phyloP scores from a whole-genome alignment of 1,139 yeast species.

The Magnusiomyces fungicola region DNA sequence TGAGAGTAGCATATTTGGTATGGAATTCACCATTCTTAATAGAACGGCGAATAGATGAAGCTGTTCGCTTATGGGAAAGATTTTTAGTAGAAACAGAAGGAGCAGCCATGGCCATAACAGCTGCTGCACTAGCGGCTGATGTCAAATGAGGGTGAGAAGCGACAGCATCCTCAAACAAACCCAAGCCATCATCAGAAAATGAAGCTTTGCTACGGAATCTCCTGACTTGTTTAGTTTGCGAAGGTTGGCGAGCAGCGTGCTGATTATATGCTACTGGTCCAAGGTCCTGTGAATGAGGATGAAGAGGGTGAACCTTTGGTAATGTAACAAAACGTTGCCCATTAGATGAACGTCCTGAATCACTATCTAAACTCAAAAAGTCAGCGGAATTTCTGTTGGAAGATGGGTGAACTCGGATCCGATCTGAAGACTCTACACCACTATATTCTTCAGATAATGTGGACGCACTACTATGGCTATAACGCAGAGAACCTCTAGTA shows the following conservation, averaged over 20 bases:
- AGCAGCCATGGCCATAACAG: neutral
- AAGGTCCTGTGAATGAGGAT: neutral
- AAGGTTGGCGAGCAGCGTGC: neutral
- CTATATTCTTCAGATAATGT: too few species aligned
- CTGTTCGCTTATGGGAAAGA: slow-evolving; percentile 6
- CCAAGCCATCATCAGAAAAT: neutral
- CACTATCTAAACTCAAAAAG: too few species aligned
- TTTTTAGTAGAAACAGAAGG: neutral
- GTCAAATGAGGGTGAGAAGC: neutral
- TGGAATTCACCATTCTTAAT: slow-evolving; percentile 16
- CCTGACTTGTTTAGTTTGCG: neutral
- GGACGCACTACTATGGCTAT: too few species aligned
- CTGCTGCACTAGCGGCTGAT: neutral
- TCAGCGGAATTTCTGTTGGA: too few species aligned
- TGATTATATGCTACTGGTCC: neutral
- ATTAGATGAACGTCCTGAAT: too few species aligned
- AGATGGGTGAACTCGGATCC: too few species aligned
- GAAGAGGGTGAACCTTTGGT: neutral
- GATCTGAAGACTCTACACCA: too few species aligned
- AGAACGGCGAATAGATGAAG: slow-evolving; percentile 16
- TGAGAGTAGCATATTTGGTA: slow-evolving; percentile 16
- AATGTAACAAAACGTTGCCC: too few species aligned
- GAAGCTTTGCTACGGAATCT: neutral
- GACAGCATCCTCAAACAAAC: slow-evolving; percentile 1
- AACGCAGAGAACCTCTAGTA: neutral